Percentiles rank a stretch among this genome's conserved stretches.
Evolutionary conservation across 2,329 filamentous ascomycete species (phyloP).

Genomic region (Fusarium sp.): DNA sequence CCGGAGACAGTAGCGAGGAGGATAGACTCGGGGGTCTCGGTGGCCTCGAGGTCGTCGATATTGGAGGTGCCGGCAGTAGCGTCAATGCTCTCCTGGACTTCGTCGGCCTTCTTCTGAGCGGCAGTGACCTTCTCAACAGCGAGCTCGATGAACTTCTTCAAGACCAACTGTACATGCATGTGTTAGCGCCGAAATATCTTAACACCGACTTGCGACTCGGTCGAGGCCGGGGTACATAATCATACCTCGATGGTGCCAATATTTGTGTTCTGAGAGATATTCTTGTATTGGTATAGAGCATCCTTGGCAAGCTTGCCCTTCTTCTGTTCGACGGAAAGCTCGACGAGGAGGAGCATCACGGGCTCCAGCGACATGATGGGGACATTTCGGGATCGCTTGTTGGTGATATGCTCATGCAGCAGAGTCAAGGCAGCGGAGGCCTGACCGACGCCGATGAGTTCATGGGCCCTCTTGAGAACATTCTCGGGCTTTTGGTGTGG

Average conservation of each 20-base stretch:
- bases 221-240: conserved; percentile 15
- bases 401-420: conserved; percentile 99
- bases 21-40: conserved; percentile 97
- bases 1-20: conserved; percentile 97
- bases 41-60: conserved; percentile 95
- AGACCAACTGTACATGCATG: conserved; percentile 72
- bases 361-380: conserved; percentile 96
- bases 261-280: conserved; percentile 99
- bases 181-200: conserved; percentile 36
- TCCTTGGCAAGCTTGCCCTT: conserved; percentile 99
- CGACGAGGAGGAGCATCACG: conserved; percentile 97
- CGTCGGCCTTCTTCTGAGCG: conserved; percentile 94
- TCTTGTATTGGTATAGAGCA: conserved; percentile 99
- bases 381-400: conserved; percentile 96
- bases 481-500: conserved; percentile 98
- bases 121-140: conserved; percentile 96
- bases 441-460: conserved; percentile 98
- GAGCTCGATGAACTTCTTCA: conserved; percentile 98
- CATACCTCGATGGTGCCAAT: conserved; percentile 94
- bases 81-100: conserved; percentile 89
- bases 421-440: conserved; percentile 90
- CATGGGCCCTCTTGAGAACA: conserved; percentile 97
- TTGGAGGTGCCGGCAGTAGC: conserved; percentile 73
- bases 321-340: conserved; percentile 95
- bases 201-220: conserved; percentile 2